These are phyloP conservation scores for Rhodocollybia butyracea DNA, from an alignment of 768 basidiomycete species.

Conservation along the genomic window DNA sequence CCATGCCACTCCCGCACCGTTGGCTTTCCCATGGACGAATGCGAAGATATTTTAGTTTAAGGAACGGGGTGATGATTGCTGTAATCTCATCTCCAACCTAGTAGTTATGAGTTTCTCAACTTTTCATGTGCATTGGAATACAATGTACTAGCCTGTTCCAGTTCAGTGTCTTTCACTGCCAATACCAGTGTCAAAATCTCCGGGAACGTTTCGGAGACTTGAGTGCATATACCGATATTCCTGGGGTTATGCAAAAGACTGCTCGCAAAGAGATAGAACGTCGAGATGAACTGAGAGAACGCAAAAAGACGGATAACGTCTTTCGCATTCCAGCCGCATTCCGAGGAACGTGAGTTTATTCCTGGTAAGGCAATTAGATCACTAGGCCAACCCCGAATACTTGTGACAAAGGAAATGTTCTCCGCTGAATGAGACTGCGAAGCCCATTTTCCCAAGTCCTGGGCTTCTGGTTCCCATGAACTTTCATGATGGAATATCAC, in stretches of 20 bases:
- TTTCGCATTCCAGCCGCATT: background rate
- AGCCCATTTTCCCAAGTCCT: background rate
- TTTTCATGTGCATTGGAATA: background rate
- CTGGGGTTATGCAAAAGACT: background rate
- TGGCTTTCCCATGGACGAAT: background rate
- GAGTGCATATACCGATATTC: background rate
- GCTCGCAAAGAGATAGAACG: background rate
- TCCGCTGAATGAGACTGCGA: background rate
- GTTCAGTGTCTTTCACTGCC: background rate
- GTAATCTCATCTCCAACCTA: background rate
- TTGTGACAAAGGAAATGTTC: background rate
- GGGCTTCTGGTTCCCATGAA: background rate
- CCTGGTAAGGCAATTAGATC: background rate
- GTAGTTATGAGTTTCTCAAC: background rate
- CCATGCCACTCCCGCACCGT: background rate
- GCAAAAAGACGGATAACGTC: background rate
- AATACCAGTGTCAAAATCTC: background rate
- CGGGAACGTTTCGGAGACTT: conserved; percentile 22
- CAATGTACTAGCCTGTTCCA: background rate
- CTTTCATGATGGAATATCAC: background rate
- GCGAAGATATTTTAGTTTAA: background rate
- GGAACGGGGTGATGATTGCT: background rate
- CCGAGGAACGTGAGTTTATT: background rate
- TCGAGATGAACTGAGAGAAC: background rate
- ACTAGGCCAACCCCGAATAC: background rate